These are phyloP conservation scores for Psilocybe cyanescens DNA, from an alignment of 768 basidiomycete species.

Conservation along the genomic window DNA sequence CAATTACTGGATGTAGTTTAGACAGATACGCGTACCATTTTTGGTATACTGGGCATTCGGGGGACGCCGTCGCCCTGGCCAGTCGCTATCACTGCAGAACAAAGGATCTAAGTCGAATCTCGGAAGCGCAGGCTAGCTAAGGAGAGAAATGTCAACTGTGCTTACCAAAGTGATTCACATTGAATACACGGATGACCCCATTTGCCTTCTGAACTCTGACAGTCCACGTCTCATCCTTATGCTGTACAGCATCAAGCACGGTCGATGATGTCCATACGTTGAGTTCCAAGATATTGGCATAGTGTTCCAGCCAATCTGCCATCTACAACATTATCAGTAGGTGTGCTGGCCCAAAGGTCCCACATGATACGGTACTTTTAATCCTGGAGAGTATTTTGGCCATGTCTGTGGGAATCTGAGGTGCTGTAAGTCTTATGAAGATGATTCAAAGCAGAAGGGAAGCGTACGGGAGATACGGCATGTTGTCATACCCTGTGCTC, in stretches of 20 bases:
- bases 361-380: slow-evolving; percentile 23
- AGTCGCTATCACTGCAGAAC: neutral
- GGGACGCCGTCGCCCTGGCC: slow-evolving; percentile 1
- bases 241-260: slow-evolving; percentile 37
- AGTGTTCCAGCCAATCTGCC: slow-evolving; percentile 36
- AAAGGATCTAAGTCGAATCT: too few species aligned
- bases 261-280: slow-evolving; percentile 54
- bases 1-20: too few species aligned
- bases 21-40: neutral
- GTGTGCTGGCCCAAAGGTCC: slow-evolving; percentile 22
- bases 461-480: slow-evolving; percentile 64
- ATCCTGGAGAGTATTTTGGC: slow-evolving; percentile 33
- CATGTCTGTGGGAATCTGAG: slow-evolving; percentile 34
- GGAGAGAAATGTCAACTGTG: slow-evolving; percentile 39
- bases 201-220: slow-evolving; percentile 41
- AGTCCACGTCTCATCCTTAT: slow-evolving; percentile 39
- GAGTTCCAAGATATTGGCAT: slow-evolving; percentile 42
- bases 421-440: neutral
- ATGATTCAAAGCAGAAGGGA: neutral
- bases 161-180: slow-evolving; percentile 50
- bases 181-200: slow-evolving; percentile 39
- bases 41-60: neutral
- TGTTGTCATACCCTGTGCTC: slow-evolving; percentile 50
- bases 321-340: slow-evolving; percentile 20
- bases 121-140: neutral